Percentiles rank a stretch among this genome's conserved stretches.
Evolutionary conservation across 2,329 filamentous ascomycete species (phyloP).

Genomic region (Fusarium nematophilum): DNA sequence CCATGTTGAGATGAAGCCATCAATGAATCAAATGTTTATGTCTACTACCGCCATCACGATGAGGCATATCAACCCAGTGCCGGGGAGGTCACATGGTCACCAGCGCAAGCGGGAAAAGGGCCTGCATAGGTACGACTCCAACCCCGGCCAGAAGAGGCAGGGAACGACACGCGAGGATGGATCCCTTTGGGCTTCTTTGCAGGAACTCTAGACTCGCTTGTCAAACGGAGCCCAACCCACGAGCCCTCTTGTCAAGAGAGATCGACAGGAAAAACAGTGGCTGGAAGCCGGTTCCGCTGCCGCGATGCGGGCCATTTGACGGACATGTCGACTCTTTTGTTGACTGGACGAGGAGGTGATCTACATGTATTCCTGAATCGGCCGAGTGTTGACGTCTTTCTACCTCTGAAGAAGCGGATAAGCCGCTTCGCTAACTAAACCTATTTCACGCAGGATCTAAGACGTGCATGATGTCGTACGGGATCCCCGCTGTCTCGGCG

Average conservation of each 20-base stretch:
- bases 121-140: slow-evolving; percentile 2
- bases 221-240: background rate
- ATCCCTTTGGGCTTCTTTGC: slow-evolving; percentile 8
- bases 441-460: background rate
- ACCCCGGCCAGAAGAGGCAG: slow-evolving; percentile 4
- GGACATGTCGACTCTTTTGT: slow-evolving; percentile 17
- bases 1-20: background rate
- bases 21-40: background rate
- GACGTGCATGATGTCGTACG: background rate
- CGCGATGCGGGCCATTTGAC: slow-evolving; percentile 29
- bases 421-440: no score
- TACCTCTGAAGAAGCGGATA: no score
- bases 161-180: slow-evolving; percentile 27
- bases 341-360: slow-evolving; percentile 19
- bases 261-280: slow-evolving; percentile 24
- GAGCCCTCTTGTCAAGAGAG: no score
- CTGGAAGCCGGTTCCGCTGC: background rate
- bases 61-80: background rate
- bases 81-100: slow-evolving; percentile 21
- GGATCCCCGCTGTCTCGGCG: slow-evolving; percentile 7
- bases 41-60: no score
- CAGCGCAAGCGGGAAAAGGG: slow-evolving; percentile 17
- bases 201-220: background rate
- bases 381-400: background rate
- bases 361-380: background rate